Evolutionary conservation across 371 early-diverging fungal genomes (phyloP).

Genomic region (Blastocladiella emersonii): DNA sequence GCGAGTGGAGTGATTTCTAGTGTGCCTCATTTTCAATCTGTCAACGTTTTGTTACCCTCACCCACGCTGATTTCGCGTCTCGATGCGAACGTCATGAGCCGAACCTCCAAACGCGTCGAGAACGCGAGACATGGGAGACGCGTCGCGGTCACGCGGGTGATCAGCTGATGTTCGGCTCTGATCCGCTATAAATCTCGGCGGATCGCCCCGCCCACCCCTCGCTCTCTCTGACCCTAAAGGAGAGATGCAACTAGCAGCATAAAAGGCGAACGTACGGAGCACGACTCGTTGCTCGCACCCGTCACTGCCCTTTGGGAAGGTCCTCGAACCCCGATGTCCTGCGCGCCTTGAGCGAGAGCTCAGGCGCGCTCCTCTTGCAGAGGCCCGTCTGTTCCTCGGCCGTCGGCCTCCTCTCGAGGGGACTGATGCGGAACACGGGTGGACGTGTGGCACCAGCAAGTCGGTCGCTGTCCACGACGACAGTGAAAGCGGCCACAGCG

Average conservation of each 20-base stretch:
- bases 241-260: constrained; percentile 1
- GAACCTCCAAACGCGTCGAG: too few species aligned
- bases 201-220: too few species aligned
- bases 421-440: not conserved
- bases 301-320: not conserved
- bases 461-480: not conserved
- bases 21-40: too few species aligned
- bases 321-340: not conserved
- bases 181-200: too few species aligned
- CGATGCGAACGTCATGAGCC: too few species aligned
- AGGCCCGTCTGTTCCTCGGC: not conserved
- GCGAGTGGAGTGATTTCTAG: too few species aligned
- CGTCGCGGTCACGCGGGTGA: too few species aligned
- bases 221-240: too few species aligned
- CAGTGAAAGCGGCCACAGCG: not conserved
- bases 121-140: too few species aligned
- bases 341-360: not conserved
- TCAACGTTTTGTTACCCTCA: too few species aligned
- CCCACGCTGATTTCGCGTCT: too few species aligned
- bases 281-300: not conserved
- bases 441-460: not conserved
- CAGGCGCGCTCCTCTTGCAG: not conserved
- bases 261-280: not conserved
- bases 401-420: not conserved
- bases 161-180: too few species aligned